Percentiles rank a stretch among this genome's conserved stretches.
Conservation (phyloP, 495 filamentous ascomycete genomes). For the Talaromyces trachyspermus region DNA sequence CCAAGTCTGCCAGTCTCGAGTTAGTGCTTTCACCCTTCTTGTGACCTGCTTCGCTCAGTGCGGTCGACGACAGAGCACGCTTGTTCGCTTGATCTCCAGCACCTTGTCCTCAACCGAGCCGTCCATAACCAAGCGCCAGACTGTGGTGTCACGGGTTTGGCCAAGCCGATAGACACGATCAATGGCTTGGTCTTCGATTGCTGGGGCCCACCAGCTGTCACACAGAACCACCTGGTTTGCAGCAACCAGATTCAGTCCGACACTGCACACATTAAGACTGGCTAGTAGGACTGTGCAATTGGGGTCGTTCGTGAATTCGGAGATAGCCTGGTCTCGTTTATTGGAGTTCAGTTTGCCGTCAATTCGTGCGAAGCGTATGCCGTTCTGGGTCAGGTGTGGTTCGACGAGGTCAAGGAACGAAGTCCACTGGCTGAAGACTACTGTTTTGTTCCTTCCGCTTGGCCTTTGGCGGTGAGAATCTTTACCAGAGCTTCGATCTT, state of each 20-base stretch:
- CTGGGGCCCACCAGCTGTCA: conserved; percentile 91
- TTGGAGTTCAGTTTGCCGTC: conserved; percentile 72
- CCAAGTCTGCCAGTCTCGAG: conserved; percentile 50
- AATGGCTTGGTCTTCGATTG: conserved; percentile 89
- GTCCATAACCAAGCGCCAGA: conserved; percentile 80
- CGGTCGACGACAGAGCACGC: conserved; percentile 67
- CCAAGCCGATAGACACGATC: conserved; percentile 86
- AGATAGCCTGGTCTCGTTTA: conserved; percentile 62
- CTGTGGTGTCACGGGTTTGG: conserved; percentile 68
- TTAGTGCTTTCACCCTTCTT: conserved; percentile 42
- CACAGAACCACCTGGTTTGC: conserved; percentile 81
- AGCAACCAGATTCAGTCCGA: conserved; percentile 83
- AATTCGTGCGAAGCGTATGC: conserved; percentile 64
- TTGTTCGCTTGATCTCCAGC: conserved; percentile 77
- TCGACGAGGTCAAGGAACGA: conserved; percentile 77
- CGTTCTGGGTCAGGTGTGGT: conserved; percentile 53
- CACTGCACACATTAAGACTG: conserved; percentile 71
- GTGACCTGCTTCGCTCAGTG: conserved; percentile 56
- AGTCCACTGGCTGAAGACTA: conserved; percentile 94
- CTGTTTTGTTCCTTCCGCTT: conserved; percentile 67
- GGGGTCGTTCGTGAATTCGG: conserved; percentile 57
- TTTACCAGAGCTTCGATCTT: conserved; percentile 79
- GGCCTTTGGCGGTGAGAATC: conserved; percentile 65
- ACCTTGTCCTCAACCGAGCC: conserved; percentile 81
- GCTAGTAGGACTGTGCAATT: conserved; percentile 74